A percentile compares a stretch with the other conserved stretches of the same genome.
phyloP scores from a whole-genome alignment of 2,329 filamentous ascomycete genomes.

The Fusarium sororula region DNA sequence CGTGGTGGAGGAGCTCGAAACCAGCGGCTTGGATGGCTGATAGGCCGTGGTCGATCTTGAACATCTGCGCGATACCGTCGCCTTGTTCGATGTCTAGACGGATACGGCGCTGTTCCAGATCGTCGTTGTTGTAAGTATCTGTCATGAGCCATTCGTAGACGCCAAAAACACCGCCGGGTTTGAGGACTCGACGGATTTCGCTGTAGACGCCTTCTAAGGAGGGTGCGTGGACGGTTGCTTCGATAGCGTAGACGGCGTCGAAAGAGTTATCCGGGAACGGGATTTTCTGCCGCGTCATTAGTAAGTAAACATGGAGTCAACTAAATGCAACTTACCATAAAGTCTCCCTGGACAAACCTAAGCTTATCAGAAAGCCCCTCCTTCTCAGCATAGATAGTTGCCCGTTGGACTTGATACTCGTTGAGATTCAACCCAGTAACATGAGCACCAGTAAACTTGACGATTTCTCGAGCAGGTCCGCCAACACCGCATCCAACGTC shows the following conservation, averaged over 20 bases:
- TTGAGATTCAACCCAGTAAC: slow-evolving; percentile 95
- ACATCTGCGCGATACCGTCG: slow-evolving; percentile 98
- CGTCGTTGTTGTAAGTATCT: slow-evolving; percentile 88
- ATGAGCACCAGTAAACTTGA: slow-evolving; percentile 88
- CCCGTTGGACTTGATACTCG: slow-evolving; percentile 94
- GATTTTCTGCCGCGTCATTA: slow-evolving; percentile 73
- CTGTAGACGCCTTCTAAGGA: slow-evolving; percentile 90
- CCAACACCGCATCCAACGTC: slow-evolving; percentile 96
- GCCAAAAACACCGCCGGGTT: slow-evolving; percentile 93
- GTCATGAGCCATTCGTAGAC: slow-evolving; percentile 99
- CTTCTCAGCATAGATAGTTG: slow-evolving; percentile 79
- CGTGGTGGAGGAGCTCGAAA: slow-evolving; percentile 71
- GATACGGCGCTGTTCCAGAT: slow-evolving; percentile 86
- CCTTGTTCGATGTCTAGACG: slow-evolving; percentile 95
- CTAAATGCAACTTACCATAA: slow-evolving; percentile 70
- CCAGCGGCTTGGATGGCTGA: slow-evolving; percentile 85
- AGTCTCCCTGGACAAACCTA: slow-evolving; percentile 91
- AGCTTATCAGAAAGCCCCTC: slow-evolving; percentile 83
- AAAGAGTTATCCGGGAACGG: slow-evolving; percentile 90
- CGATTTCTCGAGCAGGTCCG: slow-evolving; percentile 92
- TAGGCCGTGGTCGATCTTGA: slow-evolving; percentile 81
- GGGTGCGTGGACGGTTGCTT: slow-evolving; percentile 95
- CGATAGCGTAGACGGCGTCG: slow-evolving; percentile 96
- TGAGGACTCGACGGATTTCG: slow-evolving; percentile 95
- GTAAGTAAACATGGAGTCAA: not conserved